Conservation (phyloP, 2,329 filamentous ascomycete species). For the Teratosphaeria zuluensis region DNA sequence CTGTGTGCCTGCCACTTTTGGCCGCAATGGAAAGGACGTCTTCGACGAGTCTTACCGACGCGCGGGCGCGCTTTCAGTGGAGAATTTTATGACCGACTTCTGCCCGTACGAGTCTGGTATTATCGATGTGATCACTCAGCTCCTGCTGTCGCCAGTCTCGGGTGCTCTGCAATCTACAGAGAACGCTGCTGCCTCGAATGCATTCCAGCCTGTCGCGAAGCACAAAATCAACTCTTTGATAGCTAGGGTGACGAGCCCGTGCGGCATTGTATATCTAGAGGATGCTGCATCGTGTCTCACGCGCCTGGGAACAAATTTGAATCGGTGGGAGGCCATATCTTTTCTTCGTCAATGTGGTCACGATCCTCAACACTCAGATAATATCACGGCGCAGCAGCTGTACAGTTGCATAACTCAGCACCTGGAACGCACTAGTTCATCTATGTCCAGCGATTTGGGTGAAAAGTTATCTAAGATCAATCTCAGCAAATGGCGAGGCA, state of each 20-base stretch:
- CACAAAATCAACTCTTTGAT: background rate
- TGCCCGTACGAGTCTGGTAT: conserved; percentile 44
- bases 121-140: conserved; percentile 40
- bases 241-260: background rate
- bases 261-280: background rate
- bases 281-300: background rate
- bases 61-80: conserved; percentile 42
- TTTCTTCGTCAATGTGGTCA: background rate
- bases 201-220: too few species aligned
- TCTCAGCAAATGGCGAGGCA: conserved; percentile 1
- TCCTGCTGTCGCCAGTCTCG: conserved; percentile 9
- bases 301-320: background rate
- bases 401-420: background rate
- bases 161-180: background rate
- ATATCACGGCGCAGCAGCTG: background rate
- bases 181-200: too few species aligned
- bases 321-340: background rate
- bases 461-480: background rate
- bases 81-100: conserved; percentile 38
- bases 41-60: conserved; percentile 45
- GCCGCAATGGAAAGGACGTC: conserved; percentile 36
- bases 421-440: background rate
- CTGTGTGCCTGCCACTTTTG: conserved; percentile 41
- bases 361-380: background rate
- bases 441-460: background rate